A percentile compares a stretch with the other conserved stretches of the same genome.
Conservation (phyloP, 192 early-diverging fungal species). For the Coemansia aciculifera region DNA sequence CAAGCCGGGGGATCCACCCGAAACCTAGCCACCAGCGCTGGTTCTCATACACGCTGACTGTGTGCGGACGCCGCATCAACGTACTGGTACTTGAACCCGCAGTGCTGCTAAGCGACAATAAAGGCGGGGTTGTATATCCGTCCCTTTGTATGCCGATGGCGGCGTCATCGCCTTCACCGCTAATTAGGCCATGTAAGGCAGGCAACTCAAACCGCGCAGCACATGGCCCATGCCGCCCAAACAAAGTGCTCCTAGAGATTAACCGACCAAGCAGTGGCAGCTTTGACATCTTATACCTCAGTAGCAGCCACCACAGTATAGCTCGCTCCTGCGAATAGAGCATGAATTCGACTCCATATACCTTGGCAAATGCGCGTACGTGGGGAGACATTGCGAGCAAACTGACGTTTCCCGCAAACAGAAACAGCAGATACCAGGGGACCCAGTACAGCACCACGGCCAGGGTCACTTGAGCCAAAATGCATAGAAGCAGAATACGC, state of each 20-base stretch:
- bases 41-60: slow-evolving; percentile 66
- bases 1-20: slow-evolving; percentile 69
- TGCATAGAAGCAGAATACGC: slow-evolving; percentile 27
- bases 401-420: slow-evolving; percentile 34
- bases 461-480: slow-evolving; percentile 33
- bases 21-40: slow-evolving; percentile 79
- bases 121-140: slow-evolving; percentile 47
- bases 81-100: slow-evolving; percentile 31
- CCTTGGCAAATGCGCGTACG: slow-evolving; percentile 43
- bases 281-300: slow-evolving; percentile 3
- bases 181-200: slow-evolving; percentile 8
- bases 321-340: slow-evolving; percentile 32
- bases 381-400: slow-evolving; percentile 52
- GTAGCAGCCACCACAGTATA: slow-evolving; percentile 12
- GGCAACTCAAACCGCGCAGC: slow-evolving; percentile 17
- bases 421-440: slow-evolving; percentile 45
- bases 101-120: slow-evolving; percentile 37
- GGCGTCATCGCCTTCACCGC: slow-evolving; percentile 15
- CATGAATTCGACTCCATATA: slow-evolving; percentile 42
- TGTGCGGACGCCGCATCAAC: slow-evolving; percentile 31
- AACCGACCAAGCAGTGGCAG: slow-evolving; percentile 16
- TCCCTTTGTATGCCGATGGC: not conserved
- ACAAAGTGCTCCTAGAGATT: not conserved
- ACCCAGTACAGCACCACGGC: slow-evolving; percentile 44
- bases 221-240: not conserved